Conservation (phyloP, 148 eudicot species). For the Vaccinium macrocarpon region DNA sequence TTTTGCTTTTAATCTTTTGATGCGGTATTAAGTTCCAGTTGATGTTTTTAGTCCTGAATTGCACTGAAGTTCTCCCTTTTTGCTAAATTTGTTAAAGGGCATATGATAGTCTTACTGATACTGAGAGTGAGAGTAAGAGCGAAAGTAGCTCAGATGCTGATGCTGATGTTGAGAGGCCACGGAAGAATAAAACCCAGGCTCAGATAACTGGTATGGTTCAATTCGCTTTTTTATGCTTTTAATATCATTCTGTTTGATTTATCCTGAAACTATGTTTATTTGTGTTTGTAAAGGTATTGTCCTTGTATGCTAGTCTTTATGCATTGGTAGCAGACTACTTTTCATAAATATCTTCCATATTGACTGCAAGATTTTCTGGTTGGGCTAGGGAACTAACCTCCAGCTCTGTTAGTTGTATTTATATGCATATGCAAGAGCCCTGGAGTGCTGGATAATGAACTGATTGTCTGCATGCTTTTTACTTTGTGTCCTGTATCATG, state of each 20-base stretch:
- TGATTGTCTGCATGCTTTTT: slow-evolving; percentile 4
- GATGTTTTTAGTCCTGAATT: not conserved
- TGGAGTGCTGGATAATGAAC: not conserved
- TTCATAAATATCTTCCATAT: not conserved
- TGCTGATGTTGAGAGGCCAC: slow-evolving; percentile 30
- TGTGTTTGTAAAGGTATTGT: not conserved
- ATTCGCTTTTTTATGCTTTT: not conserved
- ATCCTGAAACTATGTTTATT: not conserved
- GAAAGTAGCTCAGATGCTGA: slow-evolving; percentile 44
- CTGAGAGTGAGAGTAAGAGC: slow-evolving; percentile 50
- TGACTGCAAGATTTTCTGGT: slow-evolving; percentile 2
- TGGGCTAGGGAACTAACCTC: not conserved
- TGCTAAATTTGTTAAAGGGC: slow-evolving; percentile 40
- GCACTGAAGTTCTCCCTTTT: slow-evolving; percentile 3
- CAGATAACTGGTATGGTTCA: slow-evolving; percentile 39
- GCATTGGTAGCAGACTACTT: not conserved
- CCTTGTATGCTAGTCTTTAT: not conserved
- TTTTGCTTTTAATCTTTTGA: not conserved
- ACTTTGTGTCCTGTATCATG: not conserved
- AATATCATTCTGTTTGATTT: not conserved
- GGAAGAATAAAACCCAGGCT: slow-evolving; percentile 34
- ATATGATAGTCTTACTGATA: slow-evolving; percentile 45
- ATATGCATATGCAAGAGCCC: not conserved
- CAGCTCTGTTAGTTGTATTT: slow-evolving; percentile 5
- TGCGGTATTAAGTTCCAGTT: not conserved